Base-by-base conservation (phyloP, 495 filamentous ascomycete species). In the Pyronema domesticum region DNA sequence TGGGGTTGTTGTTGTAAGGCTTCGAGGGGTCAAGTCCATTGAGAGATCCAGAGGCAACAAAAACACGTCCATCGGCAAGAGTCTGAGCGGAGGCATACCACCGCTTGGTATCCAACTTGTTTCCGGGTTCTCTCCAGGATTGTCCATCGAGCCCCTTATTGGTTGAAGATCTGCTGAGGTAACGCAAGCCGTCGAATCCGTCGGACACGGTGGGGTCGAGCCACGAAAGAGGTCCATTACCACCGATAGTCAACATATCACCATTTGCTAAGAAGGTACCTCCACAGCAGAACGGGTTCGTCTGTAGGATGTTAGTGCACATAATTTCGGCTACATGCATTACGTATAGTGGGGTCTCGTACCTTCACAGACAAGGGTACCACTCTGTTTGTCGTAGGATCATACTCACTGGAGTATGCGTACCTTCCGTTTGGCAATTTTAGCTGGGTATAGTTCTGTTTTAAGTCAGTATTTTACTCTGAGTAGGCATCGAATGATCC, bases 61-160 rank as follows among this genome's bases (percentile, higher is more conserved):
- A 78, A 7, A 80, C 62, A 3, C 46, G 71, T 30, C 73, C 69
- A 58, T 80, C 76, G 37, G 71, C 68, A 69, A 81, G 66, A 23
- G 70, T 77, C 60, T 81, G 79, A 33, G 70, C 75, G 44, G 73
- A 72, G 1, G 78, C 67, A 66, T 81, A 81, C 78, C 78, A 81
- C 35, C 78, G 69, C 49, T 71, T 70, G 49, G 66, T 72, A 37
- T 66, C 60, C 15, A 80, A 58, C 67, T 76, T 74, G 54, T 77
- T 72, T 36, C 74, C 76, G 23, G 76, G 73, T 60, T 81, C 78
- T 17, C 56, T 63, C 78, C 78, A 81, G 44, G 49, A 57, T 46
- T 74, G 68, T 35, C 76, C 75, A 55, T 79, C 70, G 3, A 73
- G 52, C 47, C 55, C 65, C 15, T 67, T 65, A 64, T 77, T 71